A percentile compares a stretch with the other conserved stretches of the same genome.
Evolutionary conservation across 768 basidiomycete species (phyloP).

Genomic region (Amanita polypyramis): DNA sequence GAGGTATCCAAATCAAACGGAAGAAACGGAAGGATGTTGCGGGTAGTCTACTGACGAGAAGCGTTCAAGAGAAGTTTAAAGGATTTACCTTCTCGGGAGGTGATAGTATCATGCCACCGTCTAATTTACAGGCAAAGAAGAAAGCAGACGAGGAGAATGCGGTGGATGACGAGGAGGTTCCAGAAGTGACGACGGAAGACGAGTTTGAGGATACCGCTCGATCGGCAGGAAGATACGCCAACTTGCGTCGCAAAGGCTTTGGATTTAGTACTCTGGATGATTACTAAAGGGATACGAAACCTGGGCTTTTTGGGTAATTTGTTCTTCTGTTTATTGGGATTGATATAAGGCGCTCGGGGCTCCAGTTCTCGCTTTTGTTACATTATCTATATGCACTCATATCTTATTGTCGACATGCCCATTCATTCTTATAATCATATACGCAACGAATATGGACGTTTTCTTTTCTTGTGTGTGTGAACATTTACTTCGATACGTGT

Average conservation of each 20-base stretch:
- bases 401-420: constrained; percentile 1
- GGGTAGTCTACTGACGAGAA: constrained; percentile 74
- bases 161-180: constrained; percentile 40
- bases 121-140: constrained; percentile 27
- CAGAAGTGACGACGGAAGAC: constrained; percentile 56
- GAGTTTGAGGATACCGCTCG: constrained; percentile 58
- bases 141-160: constrained; percentile 45
- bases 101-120: constrained; percentile 46
- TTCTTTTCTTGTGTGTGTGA: neutral
- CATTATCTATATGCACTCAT: constrained; percentile 4
- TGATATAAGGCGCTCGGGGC: neutral
- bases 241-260: constrained; percentile 37
- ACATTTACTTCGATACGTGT: too few species aligned
- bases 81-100: constrained; percentile 87
- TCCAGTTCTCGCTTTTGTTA: neutral
- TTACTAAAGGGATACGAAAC: neutral
- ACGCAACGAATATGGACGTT: neutral
- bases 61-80: constrained; percentile 93
- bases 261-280: constrained; percentile 28
- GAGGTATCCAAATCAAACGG: constrained; percentile 45
- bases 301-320: neutral
- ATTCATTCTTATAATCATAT: constrained; percentile 1
- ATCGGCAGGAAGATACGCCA: constrained; percentile 64
- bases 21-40: constrained; percentile 33
- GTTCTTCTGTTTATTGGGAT: neutral